Percentiles rank a stretch among this genome's conserved stretches.
Conservation (phyloP, 208 protist species). For the Trichomonas tenax region DNA sequence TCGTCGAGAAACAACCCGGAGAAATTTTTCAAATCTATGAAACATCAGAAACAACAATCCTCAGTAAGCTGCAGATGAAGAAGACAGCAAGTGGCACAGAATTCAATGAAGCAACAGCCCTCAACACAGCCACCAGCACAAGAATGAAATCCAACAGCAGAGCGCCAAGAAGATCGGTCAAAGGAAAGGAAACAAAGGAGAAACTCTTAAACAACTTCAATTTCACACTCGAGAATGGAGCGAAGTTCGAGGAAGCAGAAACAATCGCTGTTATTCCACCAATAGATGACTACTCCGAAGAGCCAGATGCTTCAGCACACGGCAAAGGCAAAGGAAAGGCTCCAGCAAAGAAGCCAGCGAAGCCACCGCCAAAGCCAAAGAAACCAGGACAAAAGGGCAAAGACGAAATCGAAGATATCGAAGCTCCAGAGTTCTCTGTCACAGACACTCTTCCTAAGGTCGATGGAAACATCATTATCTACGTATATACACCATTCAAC, state of each 20-base stretch:
- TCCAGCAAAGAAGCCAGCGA: not conserved
- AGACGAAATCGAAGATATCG: not conserved
- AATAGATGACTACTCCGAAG: not conserved
- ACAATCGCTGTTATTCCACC: not conserved
- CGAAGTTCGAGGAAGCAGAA: not conserved
- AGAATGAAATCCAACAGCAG: not conserved
- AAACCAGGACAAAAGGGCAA: not conserved
- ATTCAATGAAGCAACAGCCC: not conserved
- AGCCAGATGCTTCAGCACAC: not conserved
- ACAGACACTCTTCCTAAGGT: not conserved
- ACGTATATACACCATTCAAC: not conserved
- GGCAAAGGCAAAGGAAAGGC: not conserved
- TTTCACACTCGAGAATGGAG: not conserved
- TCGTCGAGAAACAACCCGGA: not conserved
- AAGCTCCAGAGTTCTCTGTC: not conserved
- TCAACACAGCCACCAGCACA: not conserved
- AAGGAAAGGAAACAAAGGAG: not conserved
- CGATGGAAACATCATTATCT: not conserved
- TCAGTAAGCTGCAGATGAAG: not conserved
- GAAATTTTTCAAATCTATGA: not conserved
- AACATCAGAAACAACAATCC: not conserved
- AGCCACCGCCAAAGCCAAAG: not conserved
- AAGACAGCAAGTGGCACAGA: not conserved
- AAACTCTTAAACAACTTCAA: not conserved
- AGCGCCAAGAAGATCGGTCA: not conserved